Conservation (phyloP, 306 rosid genomes). For the Bauhinia variegata region DNA sequence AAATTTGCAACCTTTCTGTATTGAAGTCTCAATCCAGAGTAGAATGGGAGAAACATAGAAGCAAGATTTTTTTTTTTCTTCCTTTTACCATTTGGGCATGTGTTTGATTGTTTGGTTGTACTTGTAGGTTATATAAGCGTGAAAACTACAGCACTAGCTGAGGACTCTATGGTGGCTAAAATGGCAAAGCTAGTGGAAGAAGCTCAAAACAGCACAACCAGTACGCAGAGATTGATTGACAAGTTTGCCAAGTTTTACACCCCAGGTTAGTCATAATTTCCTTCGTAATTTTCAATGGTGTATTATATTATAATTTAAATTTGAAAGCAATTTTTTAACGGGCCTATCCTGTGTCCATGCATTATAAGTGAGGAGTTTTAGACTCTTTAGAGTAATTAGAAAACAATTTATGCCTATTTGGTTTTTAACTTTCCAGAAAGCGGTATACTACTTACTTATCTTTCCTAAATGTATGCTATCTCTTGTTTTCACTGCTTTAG, state of each 20-base stretch:
- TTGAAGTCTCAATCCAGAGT: neutral
- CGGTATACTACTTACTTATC: neutral
- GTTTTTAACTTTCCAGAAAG: neutral
- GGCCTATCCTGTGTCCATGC: neutral
- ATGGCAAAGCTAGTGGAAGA: constrained; percentile 96
- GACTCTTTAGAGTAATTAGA: constrained; percentile 1
- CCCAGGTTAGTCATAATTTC: constrained; percentile 63
- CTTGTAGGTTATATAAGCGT: constrained; percentile 82
- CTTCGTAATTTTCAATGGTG: constrained; percentile 3
- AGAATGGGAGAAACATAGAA: neutral
- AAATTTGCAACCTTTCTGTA: neutral
- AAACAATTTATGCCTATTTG: neutral
- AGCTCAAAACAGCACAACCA: constrained; percentile 87
- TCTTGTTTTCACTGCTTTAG: no score
- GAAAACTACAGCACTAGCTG: constrained; percentile 83
- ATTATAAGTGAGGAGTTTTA: constrained; percentile 2
- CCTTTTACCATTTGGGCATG: neutral
- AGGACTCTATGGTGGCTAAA: constrained; percentile 92
- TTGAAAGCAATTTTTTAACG: neutral
- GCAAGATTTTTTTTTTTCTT: neutral
- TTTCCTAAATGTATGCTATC: constrained; percentile 2
- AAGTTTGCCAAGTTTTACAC: constrained; percentile 84
- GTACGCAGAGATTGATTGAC: constrained; percentile 78
- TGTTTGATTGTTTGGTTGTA: constrained; percentile 40
- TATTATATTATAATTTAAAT: neutral